Conservation (phyloP, 441 rosid species). For the Croton laevigatus region DNA sequence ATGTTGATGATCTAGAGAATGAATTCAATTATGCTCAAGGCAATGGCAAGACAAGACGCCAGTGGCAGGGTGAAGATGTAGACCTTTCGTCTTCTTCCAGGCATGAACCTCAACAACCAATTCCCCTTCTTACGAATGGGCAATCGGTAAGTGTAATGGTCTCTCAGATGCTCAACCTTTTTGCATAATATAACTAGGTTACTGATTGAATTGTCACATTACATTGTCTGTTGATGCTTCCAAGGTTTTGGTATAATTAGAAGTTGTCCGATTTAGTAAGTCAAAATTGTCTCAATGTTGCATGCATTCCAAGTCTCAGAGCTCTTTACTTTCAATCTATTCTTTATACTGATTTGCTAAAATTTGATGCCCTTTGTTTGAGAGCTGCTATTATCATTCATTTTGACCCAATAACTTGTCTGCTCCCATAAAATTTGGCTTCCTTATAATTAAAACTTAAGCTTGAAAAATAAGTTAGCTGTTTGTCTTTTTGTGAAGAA, state of each 20-base stretch:
- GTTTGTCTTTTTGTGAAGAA: background rate
- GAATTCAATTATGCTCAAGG: slow-evolving; percentile 77
- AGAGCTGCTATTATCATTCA: background rate
- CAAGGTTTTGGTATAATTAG: background rate
- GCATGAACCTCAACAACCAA: slow-evolving; percentile 84
- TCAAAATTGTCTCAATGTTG: background rate
- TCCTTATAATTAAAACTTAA: background rate
- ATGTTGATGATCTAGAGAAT: slow-evolving; percentile 87
- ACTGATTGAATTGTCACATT: background rate
- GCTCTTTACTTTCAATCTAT: background rate
- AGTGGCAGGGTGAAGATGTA: slow-evolving; percentile 74
- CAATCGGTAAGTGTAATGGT: slow-evolving; percentile 47
- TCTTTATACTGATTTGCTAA: background rate
- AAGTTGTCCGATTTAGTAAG: background rate
- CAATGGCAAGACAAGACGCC: slow-evolving; percentile 53
- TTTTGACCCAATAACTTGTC: background rate
- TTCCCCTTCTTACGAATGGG: slow-evolving; percentile 90
- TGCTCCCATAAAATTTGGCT: background rate
- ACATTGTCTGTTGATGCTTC: background rate
- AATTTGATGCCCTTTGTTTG: background rate
- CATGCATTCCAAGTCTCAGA: no score
- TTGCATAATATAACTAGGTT: slow-evolving; percentile 1
- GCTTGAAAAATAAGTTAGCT: background rate
- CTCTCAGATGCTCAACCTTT: slow-evolving; percentile 7
- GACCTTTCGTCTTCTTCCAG: slow-evolving; percentile 85